Conservation (phyloP, 352 stramenopile genomes). For the Globisporangium cylindrosporum region DNA sequence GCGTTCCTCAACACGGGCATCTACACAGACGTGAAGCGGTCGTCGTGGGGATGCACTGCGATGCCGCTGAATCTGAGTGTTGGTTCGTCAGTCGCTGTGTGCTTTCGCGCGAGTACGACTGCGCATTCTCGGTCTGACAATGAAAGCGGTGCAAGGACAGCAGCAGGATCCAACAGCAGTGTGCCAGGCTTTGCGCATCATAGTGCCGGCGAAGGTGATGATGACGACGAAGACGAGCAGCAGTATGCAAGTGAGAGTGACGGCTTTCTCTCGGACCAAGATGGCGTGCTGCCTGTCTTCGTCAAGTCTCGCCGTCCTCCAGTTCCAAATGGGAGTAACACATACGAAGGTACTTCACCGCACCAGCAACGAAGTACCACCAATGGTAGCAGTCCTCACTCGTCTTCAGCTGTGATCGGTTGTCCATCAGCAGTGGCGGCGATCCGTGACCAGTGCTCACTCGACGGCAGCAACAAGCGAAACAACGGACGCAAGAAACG, state of each 20-base stretch:
- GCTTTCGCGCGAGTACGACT: slow-evolving; percentile 47
- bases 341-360: neutral
- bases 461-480: neutral
- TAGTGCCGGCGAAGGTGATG: neutral
- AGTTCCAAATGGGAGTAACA: neutral
- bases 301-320: slow-evolving; percentile 12
- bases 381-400: neutral
- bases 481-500: slow-evolving; percentile 4
- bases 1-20: slow-evolving; percentile 85
- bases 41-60: slow-evolving; percentile 43
- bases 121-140: slow-evolving; percentile 25
- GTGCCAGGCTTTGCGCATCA: neutral
- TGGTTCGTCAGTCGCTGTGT: slow-evolving; percentile 57
- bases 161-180: neutral
- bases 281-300: slow-evolving; percentile 8
- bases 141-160: slow-evolving; percentile 4
- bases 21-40: slow-evolving; percentile 80
- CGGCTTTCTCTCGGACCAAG: slow-evolving; percentile 17
- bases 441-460: slow-evolving; percentile 11
- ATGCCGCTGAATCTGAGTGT: slow-evolving; percentile 41
- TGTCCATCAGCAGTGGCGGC: slow-evolving; percentile 5
- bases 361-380: neutral
- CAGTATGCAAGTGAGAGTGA: slow-evolving; percentile 16
- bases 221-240: slow-evolving; percentile 9
- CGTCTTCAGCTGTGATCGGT: neutral